Evolutionary conservation across 768 basidiomycete genomes (phyloP).

Genomic region (Amanita jacksonii): DNA sequence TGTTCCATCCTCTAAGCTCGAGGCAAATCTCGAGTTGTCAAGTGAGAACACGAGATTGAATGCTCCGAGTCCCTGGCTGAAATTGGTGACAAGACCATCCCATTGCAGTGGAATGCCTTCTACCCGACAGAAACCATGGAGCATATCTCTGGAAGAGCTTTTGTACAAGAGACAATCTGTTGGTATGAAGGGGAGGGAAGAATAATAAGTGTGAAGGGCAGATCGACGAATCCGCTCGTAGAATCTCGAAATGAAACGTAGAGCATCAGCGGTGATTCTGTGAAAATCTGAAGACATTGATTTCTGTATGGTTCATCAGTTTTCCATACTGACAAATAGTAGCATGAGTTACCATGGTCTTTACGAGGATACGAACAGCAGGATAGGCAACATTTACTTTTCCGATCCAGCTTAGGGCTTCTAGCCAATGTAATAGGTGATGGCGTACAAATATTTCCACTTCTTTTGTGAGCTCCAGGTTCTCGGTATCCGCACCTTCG

Average conservation of each 20-base stretch:
- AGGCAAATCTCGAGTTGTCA: not conserved
- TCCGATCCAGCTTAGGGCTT: not conserved
- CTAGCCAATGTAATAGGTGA: not conserved
- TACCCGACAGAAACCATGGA: no score
- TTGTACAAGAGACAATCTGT: constrained; percentile 3
- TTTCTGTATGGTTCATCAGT: no score
- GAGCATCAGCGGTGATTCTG: not conserved
- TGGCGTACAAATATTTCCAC: not conserved
- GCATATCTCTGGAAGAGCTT: not conserved
- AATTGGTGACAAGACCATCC: no score
- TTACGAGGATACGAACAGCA: not conserved
- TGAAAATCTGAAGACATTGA: no score
- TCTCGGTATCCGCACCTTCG: not conserved
- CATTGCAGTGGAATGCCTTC: no score
- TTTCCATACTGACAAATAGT: no score
- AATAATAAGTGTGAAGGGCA: not conserved
- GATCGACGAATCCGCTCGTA: not conserved
- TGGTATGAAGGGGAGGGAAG: not conserved
- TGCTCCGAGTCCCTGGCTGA: not conserved
- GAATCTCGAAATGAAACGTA: not conserved
- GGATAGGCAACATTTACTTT: not conserved
- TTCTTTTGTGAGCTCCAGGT: not conserved
- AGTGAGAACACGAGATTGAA: not conserved
- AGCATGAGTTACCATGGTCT: no score
- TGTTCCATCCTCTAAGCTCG: constrained; percentile 4